phyloP scores from a whole-genome alignment of 441 rosid species.

The Omphalea diandra region DNA sequence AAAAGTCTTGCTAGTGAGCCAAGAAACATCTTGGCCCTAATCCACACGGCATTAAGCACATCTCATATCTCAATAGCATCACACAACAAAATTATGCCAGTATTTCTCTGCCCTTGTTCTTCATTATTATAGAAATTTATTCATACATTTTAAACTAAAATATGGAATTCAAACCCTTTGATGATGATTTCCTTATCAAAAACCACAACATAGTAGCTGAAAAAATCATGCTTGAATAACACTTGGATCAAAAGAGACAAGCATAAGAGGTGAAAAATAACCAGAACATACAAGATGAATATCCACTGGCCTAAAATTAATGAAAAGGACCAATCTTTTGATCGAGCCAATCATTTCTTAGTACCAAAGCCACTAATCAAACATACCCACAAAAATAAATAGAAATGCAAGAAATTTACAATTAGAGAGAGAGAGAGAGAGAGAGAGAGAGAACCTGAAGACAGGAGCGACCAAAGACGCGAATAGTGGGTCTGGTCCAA shows the following conservation, averaged over 20 bases:
- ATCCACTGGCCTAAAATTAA: background rate
- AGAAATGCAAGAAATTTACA: background rate
- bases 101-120: background rate
- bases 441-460: constrained; percentile 48
- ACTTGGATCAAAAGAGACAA: background rate
- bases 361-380: background rate
- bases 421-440: background rate
- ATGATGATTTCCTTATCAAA: background rate
- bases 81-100: background rate
- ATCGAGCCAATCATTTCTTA: too few species aligned
- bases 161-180: background rate
- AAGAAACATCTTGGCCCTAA: background rate
- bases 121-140: background rate
- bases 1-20: background rate
- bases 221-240: background rate
- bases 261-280: background rate
- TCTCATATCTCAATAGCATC: too few species aligned
- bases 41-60: too few species aligned
- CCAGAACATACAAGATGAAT: background rate
- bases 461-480: constrained; percentile 73
- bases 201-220: background rate
- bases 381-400: background rate
- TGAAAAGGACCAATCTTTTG: too few species aligned
- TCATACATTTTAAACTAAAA: background rate
- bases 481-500: constrained; percentile 82